Evolutionary conservation across 2,329 filamentous ascomycete species (phyloP).

Genomic region (Colletotrichum somersetense): DNA sequence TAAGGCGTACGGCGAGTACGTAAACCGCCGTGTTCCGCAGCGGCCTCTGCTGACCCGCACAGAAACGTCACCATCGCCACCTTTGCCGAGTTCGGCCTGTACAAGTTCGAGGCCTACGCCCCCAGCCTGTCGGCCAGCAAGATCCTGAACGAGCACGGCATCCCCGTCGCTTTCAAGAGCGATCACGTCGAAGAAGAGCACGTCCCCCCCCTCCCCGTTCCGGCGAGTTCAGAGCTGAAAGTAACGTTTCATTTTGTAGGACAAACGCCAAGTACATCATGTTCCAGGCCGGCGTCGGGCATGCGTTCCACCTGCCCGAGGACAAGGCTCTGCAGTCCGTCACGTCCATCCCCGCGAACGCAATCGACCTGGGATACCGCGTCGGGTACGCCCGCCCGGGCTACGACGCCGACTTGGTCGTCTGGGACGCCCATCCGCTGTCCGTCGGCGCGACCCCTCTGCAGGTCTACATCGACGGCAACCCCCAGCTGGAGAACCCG

Average conservation of each 20-base stretch:
- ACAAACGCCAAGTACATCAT: conserved; percentile 58
- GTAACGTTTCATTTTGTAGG: not conserved
- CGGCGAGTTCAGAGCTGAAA: not conserved
- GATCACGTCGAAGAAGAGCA: conserved; percentile 49
- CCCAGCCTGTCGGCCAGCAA: conserved; percentile 56
- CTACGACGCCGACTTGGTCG: conserved; percentile 64
- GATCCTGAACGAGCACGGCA: conserved; percentile 54
- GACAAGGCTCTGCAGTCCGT: conserved; percentile 58
- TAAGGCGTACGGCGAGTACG: conserved; percentile 50
- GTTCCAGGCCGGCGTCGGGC: conserved; percentile 56
- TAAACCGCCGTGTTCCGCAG: conserved; percentile 33
- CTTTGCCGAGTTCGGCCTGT: conserved; percentile 57
- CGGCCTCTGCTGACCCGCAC: conserved; percentile 26
- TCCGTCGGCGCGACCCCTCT: conserved; percentile 58
- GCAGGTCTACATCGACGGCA: conserved; percentile 63
- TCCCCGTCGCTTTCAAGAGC: conserved; percentile 60
- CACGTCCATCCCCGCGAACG: conserved; percentile 59
- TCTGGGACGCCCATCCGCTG: conserved; percentile 63
- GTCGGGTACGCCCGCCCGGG: conserved; percentile 59
- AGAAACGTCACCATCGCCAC: conserved; percentile 57
- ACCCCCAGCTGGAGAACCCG: conserved; percentile 50
- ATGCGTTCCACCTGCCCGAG: conserved; percentile 57
- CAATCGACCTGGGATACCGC: conserved; percentile 57
- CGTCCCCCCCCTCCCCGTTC: not conserved
- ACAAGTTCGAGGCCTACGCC: conserved; percentile 58